phyloP scores from a whole-genome alignment of 805 yeast species.

The Saccharomyces kudriavzevii region DNA sequence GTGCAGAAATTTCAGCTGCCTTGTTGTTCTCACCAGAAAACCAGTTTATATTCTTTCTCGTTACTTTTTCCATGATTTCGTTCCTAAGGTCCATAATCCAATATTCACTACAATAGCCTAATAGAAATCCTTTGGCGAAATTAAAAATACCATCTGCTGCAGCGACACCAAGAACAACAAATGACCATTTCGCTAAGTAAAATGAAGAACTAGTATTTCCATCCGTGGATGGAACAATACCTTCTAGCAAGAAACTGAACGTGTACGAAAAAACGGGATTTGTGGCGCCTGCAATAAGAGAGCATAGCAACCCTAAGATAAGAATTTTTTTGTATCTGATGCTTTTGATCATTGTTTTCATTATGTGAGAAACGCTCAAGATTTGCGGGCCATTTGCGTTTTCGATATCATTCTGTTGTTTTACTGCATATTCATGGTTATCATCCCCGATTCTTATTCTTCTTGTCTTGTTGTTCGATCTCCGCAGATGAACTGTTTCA shows the following conservation, averaged over 20 bases:
- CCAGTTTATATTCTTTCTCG: slow-evolving; percentile 48
- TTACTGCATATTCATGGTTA: background rate
- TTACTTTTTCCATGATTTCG: slow-evolving; percentile 39
- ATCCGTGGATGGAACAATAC: slow-evolving; percentile 43
- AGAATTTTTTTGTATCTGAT: slow-evolving; percentile 26
- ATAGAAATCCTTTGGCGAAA: slow-evolving; percentile 41
- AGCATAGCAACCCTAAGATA: slow-evolving; percentile 43
- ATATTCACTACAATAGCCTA: slow-evolving; percentile 55
- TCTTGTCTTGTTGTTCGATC: background rate
- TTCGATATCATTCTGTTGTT: slow-evolving; percentile 3
- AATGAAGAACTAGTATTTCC: slow-evolving; percentile 27
- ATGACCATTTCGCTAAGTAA: slow-evolving; percentile 55
- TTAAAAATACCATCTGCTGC: slow-evolving; percentile 50
- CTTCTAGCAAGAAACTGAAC: slow-evolving; percentile 59
- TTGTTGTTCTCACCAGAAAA: slow-evolving; percentile 34
- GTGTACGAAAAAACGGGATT: slow-evolving; percentile 76
- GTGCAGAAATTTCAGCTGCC: slow-evolving; percentile 51
- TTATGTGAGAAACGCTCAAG: slow-evolving; percentile 24
- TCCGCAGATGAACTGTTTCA: background rate
- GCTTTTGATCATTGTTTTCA: slow-evolving; percentile 25
- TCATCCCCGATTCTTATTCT: background rate
- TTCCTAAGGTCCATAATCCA: slow-evolving; percentile 56
- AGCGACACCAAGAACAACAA: slow-evolving; percentile 55
- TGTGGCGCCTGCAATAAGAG: slow-evolving; percentile 51
- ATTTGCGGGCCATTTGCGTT: slow-evolving; percentile 9